These are phyloP conservation scores for Agaricales sp. DNA, from an alignment of 1,284 basidiomycete genomes.

Conservation along the genomic window DNA sequence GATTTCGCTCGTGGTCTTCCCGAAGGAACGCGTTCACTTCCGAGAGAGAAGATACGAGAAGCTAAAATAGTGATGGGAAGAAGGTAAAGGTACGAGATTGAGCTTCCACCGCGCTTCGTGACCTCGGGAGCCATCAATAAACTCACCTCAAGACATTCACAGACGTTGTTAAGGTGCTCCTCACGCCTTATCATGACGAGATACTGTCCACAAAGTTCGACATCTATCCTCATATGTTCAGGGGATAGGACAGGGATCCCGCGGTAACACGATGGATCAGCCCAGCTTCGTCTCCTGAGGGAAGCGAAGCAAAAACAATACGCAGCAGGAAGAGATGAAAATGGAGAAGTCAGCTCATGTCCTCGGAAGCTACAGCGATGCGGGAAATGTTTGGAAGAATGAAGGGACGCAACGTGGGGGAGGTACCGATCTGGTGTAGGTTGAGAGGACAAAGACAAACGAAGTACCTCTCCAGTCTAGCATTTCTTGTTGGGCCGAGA, in stretches of 20 bases:
- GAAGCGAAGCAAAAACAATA: too few relatives aligned
- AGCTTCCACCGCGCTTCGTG: background rate
- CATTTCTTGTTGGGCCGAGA: too few relatives aligned
- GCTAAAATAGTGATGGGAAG: constrained; percentile 18
- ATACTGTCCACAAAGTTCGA: constrained; percentile 65
- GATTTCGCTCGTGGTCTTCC: constrained; percentile 43
- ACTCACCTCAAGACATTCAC: constrained; percentile 25
- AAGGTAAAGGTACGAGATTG: background rate
- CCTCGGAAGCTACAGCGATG: too few relatives aligned
- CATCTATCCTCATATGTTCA: constrained; percentile 65
- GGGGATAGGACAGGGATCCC: constrained; percentile 35
- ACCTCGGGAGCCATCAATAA: background rate
- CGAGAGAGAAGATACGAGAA: constrained; percentile 41
- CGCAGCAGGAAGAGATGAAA: too few relatives aligned
- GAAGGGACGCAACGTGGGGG: too few relatives aligned
- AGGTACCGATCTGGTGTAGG: too few relatives aligned
- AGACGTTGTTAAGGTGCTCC: constrained; percentile 37
- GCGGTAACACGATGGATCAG: constrained; percentile 38
- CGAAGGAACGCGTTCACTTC: constrained; percentile 43
- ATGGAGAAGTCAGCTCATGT: too few relatives aligned
- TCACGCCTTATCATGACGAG: constrained; percentile 59
- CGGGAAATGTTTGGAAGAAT: too few relatives aligned
- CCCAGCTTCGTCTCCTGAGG: constrained; percentile 50
- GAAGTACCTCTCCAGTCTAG: too few relatives aligned
- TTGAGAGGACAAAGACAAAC: too few relatives aligned